phyloP scores from a whole-genome alignment of 176 grass and related monocot genomes.

The Cenchrus americanus region DNA sequence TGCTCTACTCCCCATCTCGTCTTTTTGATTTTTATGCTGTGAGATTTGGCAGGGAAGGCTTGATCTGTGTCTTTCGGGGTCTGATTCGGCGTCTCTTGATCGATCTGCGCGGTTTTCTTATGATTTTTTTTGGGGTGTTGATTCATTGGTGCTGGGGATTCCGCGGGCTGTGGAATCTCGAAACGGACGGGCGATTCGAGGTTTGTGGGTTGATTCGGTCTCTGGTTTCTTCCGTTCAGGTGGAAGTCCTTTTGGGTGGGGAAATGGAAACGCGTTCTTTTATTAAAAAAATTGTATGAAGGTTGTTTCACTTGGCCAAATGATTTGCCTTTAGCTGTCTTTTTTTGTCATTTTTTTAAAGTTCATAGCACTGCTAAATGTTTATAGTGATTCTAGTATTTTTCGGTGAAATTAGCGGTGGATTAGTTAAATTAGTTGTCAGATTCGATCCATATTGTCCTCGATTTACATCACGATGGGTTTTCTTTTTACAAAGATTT shows the following conservation, averaged over 20 bases:
- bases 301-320: not conserved
- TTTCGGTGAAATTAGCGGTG: not conserved
- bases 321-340: slow-evolving; percentile 19
- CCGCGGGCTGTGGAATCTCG: not conserved
- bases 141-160: slow-evolving; percentile 32
- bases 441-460: not conserved
- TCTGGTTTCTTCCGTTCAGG: not conserved
- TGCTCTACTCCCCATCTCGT: not conserved
- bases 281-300: not conserved
- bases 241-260: not conserved
- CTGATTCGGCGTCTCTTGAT: slow-evolving; percentile 24
- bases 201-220: not conserved
- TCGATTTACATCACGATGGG: slow-evolving; percentile 3
- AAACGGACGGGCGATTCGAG: not conserved
- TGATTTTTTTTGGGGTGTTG: not conserved
- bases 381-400: not conserved
- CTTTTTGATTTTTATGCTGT: not conserved
- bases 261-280: not conserved
- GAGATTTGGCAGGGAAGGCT: not conserved
- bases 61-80: slow-evolving; percentile 13
- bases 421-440: not conserved
- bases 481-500: not conserved
- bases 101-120: slow-evolving; percentile 29
- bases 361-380: not conserved
- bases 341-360: not conserved